Conservation (phyloP, 2,329 filamentous ascomycete species). For the Alternaria longipes region DNA sequence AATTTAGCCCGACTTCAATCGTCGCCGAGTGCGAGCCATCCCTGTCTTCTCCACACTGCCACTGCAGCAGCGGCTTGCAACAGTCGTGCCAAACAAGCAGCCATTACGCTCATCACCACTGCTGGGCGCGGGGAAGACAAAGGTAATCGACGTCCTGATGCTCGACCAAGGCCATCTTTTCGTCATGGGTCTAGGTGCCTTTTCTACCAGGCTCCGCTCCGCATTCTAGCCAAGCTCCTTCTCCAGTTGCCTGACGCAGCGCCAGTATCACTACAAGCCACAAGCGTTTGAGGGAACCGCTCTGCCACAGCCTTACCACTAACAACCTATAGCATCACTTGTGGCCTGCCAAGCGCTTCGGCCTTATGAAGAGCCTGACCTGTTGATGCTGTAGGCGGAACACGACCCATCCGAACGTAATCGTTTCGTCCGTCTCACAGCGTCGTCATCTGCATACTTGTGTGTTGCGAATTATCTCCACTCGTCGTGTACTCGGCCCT, state of each 20-base stretch:
- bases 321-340: conserved; percentile 33
- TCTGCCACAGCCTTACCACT: conserved; percentile 35
- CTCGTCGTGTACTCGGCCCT: background rate
- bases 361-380: conserved; percentile 36
- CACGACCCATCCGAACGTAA: conserved; percentile 38
- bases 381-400: conserved; percentile 48
- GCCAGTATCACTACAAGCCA: conserved; percentile 42
- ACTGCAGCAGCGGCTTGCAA: conserved; percentile 23
- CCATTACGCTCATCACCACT: conserved; percentile 13
- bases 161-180: background rate
- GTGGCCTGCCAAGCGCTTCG: conserved; percentile 34
- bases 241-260: conserved; percentile 40
- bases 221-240: conserved; percentile 25
- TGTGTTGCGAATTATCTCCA: conserved; percentile 31
- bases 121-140: conserved; percentile 12
- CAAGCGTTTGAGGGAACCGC: conserved; percentile 43
- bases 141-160: background rate
- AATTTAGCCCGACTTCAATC: conserved; percentile 20
- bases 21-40: conserved; percentile 18
- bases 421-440: conserved; percentile 50
- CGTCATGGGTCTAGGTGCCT: conserved; percentile 20
- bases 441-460: conserved; percentile 33
- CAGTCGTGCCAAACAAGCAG: conserved; percentile 11
- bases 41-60: conserved; percentile 27
- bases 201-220: conserved; percentile 20